Evolutionary conservation across 2,329 filamentous ascomycete genomes (phyloP).

Genomic region (Emmonsiellopsis sp.): DNA sequence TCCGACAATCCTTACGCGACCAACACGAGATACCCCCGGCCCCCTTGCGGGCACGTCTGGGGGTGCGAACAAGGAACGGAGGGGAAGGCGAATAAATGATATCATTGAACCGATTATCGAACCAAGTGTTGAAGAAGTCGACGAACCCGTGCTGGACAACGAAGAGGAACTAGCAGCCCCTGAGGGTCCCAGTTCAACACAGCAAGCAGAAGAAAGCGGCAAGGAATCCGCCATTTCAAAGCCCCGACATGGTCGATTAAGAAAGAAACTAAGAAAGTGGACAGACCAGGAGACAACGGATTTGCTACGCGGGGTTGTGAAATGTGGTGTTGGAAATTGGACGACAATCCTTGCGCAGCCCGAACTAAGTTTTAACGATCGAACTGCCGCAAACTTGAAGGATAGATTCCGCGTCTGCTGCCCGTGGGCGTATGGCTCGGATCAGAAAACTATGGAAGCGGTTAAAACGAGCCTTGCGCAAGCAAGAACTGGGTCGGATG

Average conservation of each 20-base stretch:
- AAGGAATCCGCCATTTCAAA: slow-evolving; percentile 20
- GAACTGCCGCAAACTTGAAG: slow-evolving; percentile 56
- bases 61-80: slow-evolving; percentile 16
- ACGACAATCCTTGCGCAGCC: slow-evolving; percentile 51
- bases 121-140: slow-evolving; percentile 11
- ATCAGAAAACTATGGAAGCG: slow-evolving; percentile 29
- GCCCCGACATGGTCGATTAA: slow-evolving; percentile 27
- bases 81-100: slow-evolving; percentile 28
- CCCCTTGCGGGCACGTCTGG: not conserved
- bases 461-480: slow-evolving; percentile 18
- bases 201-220: not conserved
- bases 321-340: slow-evolving; percentile 57
- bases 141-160: not conserved
- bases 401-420: slow-evolving; percentile 51
- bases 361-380: slow-evolving; percentile 48
- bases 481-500: slow-evolving; percentile 6
- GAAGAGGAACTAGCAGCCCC: not conserved
- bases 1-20: slow-evolving; percentile 28
- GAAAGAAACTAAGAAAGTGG: slow-evolving; percentile 47
- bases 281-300: slow-evolving; percentile 53
- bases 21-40: slow-evolving; percentile 19
- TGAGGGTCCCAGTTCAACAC: not conserved
- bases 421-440: slow-evolving; percentile 38
- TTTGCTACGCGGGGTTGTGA: slow-evolving; percentile 49
- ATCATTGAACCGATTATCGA: slow-evolving; percentile 23